phyloP scores from a whole-genome alignment of 2,329 filamentous ascomycete genomes.

The Exophiala sp. region DNA sequence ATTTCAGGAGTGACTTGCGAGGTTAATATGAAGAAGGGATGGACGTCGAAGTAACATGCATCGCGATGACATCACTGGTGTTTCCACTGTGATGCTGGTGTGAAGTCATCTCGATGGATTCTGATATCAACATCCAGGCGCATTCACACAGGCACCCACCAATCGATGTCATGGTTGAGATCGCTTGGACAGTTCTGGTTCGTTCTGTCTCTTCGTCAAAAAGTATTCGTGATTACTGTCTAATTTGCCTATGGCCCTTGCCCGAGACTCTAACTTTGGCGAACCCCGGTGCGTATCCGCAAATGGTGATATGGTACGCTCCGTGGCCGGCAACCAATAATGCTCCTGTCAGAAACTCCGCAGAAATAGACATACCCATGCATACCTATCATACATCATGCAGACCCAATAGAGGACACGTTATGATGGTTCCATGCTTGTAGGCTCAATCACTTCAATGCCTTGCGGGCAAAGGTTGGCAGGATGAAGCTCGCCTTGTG shows the following conservation, averaged over 20 bases:
- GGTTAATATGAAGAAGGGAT: too few species aligned
- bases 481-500: constrained; percentile 92
- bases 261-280: not conserved
- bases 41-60: too few species aligned
- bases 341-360: not conserved
- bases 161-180: too few species aligned
- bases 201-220: not conserved
- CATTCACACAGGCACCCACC: too few species aligned
- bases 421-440: not conserved
- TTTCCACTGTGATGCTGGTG: not conserved
- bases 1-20: not conserved
- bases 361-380: not conserved
- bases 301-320: too few species aligned
- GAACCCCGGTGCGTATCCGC: too few species aligned
- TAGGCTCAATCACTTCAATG: constrained; percentile 40
- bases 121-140: too few species aligned
- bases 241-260: not conserved
- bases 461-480: constrained; percentile 86
- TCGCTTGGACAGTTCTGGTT: not conserved
- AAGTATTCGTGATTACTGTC: not conserved
- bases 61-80: not conserved
- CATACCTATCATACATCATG: not conserved
- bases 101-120: not conserved
- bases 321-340: too few species aligned
- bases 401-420: not conserved